Conservation (phyloP, 495 filamentous ascomycete species). For the Penicillium pulvis region DNA sequence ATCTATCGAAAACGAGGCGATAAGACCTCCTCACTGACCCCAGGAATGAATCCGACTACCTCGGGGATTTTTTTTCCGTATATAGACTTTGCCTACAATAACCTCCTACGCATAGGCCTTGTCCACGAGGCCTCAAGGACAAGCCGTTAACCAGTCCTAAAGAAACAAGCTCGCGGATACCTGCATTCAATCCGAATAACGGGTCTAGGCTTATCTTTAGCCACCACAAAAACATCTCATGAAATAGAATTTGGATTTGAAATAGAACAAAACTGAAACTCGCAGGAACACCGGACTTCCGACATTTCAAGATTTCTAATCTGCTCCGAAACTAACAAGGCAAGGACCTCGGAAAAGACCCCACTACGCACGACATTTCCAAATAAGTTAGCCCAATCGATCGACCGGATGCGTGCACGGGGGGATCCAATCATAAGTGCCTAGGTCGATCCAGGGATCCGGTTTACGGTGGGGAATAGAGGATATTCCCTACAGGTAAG, state of each 20-base stretch:
- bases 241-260: no score
- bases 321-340: not conserved
- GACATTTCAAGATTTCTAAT: not conserved
- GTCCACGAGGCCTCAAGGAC: not conserved
- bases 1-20: conserved; percentile 2
- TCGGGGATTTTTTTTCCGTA: not conserved
- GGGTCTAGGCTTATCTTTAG: not conserved
- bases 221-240: not conserved
- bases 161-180: conserved; percentile 18
- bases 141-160: not conserved
- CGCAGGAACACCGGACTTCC: not conserved
- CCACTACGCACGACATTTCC: not conserved
- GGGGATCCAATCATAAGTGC: conserved; percentile 9
- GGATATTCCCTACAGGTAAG: not conserved
- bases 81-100: conserved; percentile 2
- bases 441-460: conserved; percentile 1
- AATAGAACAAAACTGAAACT: no score
- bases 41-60: not conserved
- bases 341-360: not conserved
- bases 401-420: conserved; percentile 19
- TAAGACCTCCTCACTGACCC: not conserved
- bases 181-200: conserved; percentile 11
- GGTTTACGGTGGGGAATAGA: not conserved
- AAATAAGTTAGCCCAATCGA: conserved; percentile 12
- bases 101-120: not conserved